A percentile compares a stretch with the other conserved stretches of the same genome.
Evolutionary conservation across 768 basidiomycete species (phyloP).

Genomic region (Panaeolus papilionaceus): DNA sequence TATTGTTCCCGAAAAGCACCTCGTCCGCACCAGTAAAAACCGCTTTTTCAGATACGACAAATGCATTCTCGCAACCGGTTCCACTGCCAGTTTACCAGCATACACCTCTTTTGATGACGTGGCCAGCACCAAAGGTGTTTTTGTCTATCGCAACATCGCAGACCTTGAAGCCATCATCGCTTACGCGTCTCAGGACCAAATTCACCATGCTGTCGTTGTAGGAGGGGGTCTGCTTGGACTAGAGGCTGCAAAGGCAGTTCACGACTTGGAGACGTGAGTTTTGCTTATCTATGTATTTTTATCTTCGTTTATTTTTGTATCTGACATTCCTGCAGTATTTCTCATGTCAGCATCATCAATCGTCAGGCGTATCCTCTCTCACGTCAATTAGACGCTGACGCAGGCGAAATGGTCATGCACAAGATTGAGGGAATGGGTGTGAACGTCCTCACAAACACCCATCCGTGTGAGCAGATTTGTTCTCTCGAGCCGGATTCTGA

Average conservation of each 20-base stretch:
- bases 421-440: constrained; percentile 54
- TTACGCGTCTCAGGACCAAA: constrained; percentile 54
- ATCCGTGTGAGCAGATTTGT: constrained; percentile 29
- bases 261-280: constrained; percentile 54
- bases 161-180: constrained; percentile 69
- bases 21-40: constrained; percentile 53
- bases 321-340: constrained; percentile 21
- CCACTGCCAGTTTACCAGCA: constrained; percentile 64
- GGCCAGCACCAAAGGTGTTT: constrained; percentile 56
- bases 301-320: constrained; percentile 20
- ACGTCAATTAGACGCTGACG: constrained; percentile 62
- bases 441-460: constrained; percentile 51
- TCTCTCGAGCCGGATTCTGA: constrained; percentile 31
- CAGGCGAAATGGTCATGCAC: constrained; percentile 54
- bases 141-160: constrained; percentile 75
- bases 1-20: constrained; percentile 34
- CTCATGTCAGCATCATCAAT: constrained; percentile 49
- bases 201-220: constrained; percentile 60
- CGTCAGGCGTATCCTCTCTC: constrained; percentile 59
- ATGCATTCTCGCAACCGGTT: constrained; percentile 75
- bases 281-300: constrained; percentile 23
- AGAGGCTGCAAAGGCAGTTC: constrained; percentile 76
- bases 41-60: constrained; percentile 59
- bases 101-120: constrained; percentile 52
- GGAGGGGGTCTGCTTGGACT: constrained; percentile 77